Base-by-base conservation (phyloP, 108 stramenopile species). In the Fragilariopsis cylindrus region DNA sequence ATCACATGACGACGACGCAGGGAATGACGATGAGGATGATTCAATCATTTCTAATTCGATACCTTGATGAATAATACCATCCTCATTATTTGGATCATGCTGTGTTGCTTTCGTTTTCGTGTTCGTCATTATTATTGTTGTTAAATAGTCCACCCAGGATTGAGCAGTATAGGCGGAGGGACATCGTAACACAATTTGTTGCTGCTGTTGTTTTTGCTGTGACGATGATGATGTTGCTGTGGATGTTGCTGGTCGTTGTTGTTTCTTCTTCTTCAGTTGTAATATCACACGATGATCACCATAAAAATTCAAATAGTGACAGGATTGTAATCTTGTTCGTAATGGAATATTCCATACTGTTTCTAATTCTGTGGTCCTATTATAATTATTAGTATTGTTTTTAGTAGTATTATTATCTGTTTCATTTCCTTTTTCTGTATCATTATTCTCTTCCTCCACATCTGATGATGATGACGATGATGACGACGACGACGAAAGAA, bases 261-360 rank as follows among this genome's bases (percentile, higher is more conserved):
- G 8, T 16, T 30, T 1, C 2, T 9, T 12, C 18, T 16, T 44
- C 7, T 7, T 21, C 43, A 18, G 49, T 40, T 48, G 12, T 39
- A 68, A 39, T 12, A 68, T 0, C 0, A 68, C 39, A 4, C 67
- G 67, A 44, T 68, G 67, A 30, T 68, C 67, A 11, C 67, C 67
- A 39, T 68, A 68, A 50, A 68, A 68, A 52, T 68, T 68, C 49
- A 50, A 48, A 48, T 68, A 68, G 12, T 48, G 48, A 16, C 48
- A 48, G 49, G 67, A 68, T 48, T 18, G 48, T 48, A 68, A 52
- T 5, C 50, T 4, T 44, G 48, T 41, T 13, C 12, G 5, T 9
- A 68, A 30, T 3, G 94, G 92, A 41, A 95, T 88, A 72, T 86
- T 90, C 84, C 92, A 90, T 81, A 95, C 83, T 0, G 90, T 90